Conservation (phyloP, 2,329 filamentous ascomycete species). For the Penicillium sp. region DNA sequence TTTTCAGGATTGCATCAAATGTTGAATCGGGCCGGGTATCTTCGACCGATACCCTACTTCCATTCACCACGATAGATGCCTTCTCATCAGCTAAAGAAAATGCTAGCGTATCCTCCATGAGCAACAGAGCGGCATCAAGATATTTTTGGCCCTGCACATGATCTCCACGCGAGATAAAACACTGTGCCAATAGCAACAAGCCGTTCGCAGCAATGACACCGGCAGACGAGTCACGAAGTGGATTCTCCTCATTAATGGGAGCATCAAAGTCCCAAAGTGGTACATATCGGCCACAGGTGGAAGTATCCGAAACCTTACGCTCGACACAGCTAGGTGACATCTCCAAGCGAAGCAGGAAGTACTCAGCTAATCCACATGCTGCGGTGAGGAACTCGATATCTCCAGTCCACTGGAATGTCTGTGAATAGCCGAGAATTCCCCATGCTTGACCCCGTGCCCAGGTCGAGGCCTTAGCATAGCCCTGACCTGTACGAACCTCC, state of each 20-base stretch:
- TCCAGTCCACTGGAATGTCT: conserved; percentile 18
- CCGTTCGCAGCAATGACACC: conserved; percentile 53
- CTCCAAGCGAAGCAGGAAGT: conserved; percentile 9
- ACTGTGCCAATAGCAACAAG: conserved; percentile 37
- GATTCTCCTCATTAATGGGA: conserved; percentile 22
- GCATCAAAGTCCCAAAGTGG: conserved; percentile 37
- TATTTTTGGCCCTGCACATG: background rate
- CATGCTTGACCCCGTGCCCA: conserved; percentile 17
- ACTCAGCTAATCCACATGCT: conserved; percentile 19
- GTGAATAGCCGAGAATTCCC: conserved; percentile 21
- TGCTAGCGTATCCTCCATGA: background rate
- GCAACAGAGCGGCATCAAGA: background rate
- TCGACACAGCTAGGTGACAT: conserved; percentile 1
- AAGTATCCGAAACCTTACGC: background rate
- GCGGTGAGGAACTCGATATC: conserved; percentile 18
- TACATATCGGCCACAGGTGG: conserved; percentile 15
- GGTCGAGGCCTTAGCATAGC: conserved; percentile 29
- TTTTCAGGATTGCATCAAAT: conserved; percentile 44
- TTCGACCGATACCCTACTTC: background rate
- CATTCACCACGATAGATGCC: background rate
- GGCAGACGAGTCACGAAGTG: conserved; percentile 49
- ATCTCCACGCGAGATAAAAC: conserved; percentile 14
- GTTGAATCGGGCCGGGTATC: background rate
- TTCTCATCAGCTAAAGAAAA: conserved; percentile 1
- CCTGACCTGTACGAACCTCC: conserved; percentile 30